Percentiles rank a stretch among this genome's conserved stretches.
These are phyloP conservation scores for Bretschneidera sinensis DNA, from an alignment of 345 rosid genomes.

Conservation along the genomic window DNA sequence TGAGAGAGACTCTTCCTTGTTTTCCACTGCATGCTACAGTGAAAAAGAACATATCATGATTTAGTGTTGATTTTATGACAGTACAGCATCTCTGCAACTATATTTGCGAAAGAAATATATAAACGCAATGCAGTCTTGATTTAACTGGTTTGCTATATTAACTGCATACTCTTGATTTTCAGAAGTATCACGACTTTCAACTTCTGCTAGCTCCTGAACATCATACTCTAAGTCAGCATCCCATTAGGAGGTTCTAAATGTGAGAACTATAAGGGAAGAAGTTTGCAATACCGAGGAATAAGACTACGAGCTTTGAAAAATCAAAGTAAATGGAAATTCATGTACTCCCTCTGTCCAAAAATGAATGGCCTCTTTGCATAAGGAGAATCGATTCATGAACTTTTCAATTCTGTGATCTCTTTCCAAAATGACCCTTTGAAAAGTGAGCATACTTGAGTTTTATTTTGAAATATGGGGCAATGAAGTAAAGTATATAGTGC, in stretches of 20 bases:
- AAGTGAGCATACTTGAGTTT: too few relatives aligned
- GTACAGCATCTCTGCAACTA: conserved; percentile 1
- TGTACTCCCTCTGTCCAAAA: too few relatives aligned
- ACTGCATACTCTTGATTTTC: conserved; percentile 26
- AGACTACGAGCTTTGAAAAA: neutral
- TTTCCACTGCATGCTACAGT: conserved; percentile 37
- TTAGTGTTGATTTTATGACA: neutral
- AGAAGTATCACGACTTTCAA: conserved; percentile 25
- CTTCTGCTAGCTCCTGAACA: conserved; percentile 29
- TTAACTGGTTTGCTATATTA: conserved; percentile 35
- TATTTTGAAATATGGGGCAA: too few relatives aligned
- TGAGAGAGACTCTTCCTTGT: conserved; percentile 28
- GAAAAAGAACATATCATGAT: conserved; percentile 13
- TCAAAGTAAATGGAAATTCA: neutral
- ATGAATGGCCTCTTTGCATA: too few relatives aligned
- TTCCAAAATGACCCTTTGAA: too few relatives aligned
- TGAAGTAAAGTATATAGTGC: too few relatives aligned
- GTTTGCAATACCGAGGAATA: conserved; percentile 5
- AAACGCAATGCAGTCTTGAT: conserved; percentile 5
- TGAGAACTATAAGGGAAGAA: conserved; percentile 15
- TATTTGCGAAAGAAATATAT: neutral
- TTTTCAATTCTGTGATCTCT: too few relatives aligned
- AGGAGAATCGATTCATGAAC: too few relatives aligned
- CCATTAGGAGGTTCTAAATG: conserved; percentile 15
- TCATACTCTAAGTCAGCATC: conserved; percentile 20